Evolutionary conservation across 805 yeast genomes (phyloP), one percentile per base, ranked within the genome.

Genomic region (Nakazawaea pomicola): DNA sequence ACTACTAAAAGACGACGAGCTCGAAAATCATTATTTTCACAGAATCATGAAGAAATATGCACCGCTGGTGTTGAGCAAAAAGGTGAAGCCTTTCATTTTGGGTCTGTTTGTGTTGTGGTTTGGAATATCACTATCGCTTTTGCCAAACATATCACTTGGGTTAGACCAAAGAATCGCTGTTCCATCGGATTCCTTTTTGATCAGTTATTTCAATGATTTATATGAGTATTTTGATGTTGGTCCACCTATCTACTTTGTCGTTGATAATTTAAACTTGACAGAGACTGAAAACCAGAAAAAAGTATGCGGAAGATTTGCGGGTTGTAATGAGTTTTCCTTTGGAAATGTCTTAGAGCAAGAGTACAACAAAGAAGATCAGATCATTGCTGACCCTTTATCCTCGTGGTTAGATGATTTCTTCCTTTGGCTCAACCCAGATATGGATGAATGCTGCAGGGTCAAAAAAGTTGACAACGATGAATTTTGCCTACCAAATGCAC

Each of bases 331-430:
- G 49, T 78, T 66, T 50, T 91, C 97, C 0, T 56, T 91, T 32
- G 78, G 83, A 1, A 93, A 89, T 52, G 69, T 90, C 6, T 58
- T 91, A 32, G 95, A 89, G 51, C 90, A 88, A 57, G 99, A 91
- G 55, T 73, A 83, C 43, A 77, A 78, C 46, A 66, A 96, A 27
- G 68, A 81, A 0, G 64, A 74, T 2, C 82, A 91, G 2, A 80
- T 83, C 3, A 70, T 91, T 25, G 72, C 76, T 1, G 93, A 87
- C 34, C 96, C 98, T 0, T 75, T 87, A 1, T 81, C 96, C 1
- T 83, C 84, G 49, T 91, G 98, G 98, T 65, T 90, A 38, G 99
- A 91, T 61, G 97, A 93, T 56, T 91, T 78, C 54, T 68, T 91
- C 46, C 72, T 80, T 28, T 91, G 91, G 83, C 64, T 90, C 45